Percentiles rank a stretch among this genome's conserved stretches.
phyloP scores from a whole-genome alignment of 2,329 filamentous ascomycete species.

The Venturia carpophila region DNA sequence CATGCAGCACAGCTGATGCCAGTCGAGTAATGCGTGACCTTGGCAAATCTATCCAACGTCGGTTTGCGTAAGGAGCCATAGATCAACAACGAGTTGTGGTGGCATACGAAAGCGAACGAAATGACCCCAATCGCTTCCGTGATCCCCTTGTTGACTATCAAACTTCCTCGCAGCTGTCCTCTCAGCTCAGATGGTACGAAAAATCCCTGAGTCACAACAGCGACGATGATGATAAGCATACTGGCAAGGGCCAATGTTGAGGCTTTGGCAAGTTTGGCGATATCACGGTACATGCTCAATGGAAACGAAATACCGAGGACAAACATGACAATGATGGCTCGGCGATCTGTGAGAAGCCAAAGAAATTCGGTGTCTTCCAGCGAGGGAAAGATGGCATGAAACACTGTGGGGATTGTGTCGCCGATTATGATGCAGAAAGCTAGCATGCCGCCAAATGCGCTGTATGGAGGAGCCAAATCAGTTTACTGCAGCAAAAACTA shows the following conservation, averaged over 20 bases:
- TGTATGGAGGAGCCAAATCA: conserved; percentile 22
- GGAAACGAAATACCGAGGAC: conserved; percentile 82
- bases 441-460: conserved; percentile 95
- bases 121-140: conserved; percentile 97
- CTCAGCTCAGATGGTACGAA: conserved; percentile 63
- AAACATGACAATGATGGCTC: conserved; percentile 81
- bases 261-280: conserved; percentile 95
- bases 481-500: not conserved
- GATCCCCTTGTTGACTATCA: conserved; percentile 78
- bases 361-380: conserved; percentile 66
- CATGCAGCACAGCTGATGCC: conserved; percentile 86
- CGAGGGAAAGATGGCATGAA: conserved; percentile 72
- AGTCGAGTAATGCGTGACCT: conserved; percentile 90
- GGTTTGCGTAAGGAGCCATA: conserved; percentile 92
- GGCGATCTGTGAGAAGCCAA: conserved; percentile 72
- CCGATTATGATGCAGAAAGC: conserved; percentile 97
- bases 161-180: conserved; percentile 60
- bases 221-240: conserved; percentile 84
- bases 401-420: conserved; percentile 87
- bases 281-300: conserved; percentile 88
- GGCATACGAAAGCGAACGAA: conserved; percentile 77
- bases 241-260: conserved; percentile 87
- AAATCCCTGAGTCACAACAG: conserved; percentile 76
- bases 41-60: conserved; percentile 88
- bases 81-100: conserved; percentile 96